Conservation (phyloP, 805 yeast genomes). For the Sungouiella thailandica region DNA sequence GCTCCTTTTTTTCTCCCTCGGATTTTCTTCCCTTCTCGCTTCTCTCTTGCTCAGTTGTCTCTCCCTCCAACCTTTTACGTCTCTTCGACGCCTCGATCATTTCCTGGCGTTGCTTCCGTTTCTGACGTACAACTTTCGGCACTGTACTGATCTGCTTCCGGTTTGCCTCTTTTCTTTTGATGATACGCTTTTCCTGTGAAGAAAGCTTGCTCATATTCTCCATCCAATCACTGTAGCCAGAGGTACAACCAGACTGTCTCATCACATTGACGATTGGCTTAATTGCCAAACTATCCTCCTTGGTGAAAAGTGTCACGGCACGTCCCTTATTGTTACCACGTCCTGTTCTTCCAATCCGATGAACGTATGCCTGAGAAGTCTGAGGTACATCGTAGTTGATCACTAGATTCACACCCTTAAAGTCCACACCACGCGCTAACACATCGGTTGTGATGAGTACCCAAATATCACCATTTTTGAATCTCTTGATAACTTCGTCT, state of each 20-base stretch:
- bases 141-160: conserved; percentile 82
- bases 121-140: conserved; percentile 60
- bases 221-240: conserved; percentile 77
- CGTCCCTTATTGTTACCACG: conserved; percentile 85
- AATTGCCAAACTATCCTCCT: conserved; percentile 72
- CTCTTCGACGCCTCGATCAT: conserved; percentile 76
- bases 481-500: conserved; percentile 75
- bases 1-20: too few relatives aligned
- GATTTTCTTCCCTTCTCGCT: too few relatives aligned
- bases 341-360: conserved; percentile 98
- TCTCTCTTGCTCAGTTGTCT: too few relatives aligned
- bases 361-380: conserved; percentile 91
- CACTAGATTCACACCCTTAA: conserved; percentile 90
- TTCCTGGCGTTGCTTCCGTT: conserved; percentile 56
- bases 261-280: conserved; percentile 89
- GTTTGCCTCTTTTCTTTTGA: conserved; percentile 54
- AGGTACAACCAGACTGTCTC: conserved; percentile 80
- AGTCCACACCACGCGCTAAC: conserved; percentile 93
- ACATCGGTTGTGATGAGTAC: conserved; percentile 96
- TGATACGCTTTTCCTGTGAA: conserved; percentile 54
- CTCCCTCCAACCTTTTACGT: too few relatives aligned
- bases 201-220: conserved; percentile 60
- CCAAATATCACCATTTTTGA: conserved; percentile 91
- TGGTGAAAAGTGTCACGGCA: conserved; percentile 91
- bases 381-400: conserved; percentile 96